Evolutionary conservation across 768 basidiomycete species (phyloP).

Genomic region (Tubosaeta brunneosetosa): DNA sequence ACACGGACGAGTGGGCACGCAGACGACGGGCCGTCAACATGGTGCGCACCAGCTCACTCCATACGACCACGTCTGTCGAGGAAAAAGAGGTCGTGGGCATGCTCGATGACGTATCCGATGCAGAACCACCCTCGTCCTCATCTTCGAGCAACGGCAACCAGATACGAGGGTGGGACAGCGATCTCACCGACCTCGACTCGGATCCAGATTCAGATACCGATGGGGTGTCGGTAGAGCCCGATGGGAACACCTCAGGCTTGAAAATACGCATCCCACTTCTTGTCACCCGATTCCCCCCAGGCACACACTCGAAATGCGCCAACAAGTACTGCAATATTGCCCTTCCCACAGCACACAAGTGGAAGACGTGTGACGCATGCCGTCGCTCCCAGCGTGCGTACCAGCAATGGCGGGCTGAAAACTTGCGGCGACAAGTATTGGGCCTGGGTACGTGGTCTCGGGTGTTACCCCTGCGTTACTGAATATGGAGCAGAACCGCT

Average conservation of each 20-base stretch:
- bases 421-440: neutral
- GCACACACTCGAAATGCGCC: constrained; percentile 25
- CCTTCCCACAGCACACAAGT: constrained; percentile 31
- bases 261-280: constrained; percentile 26
- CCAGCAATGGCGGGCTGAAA: constrained; percentile 30
- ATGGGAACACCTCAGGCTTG: neutral
- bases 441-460: constrained; percentile 6
- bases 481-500: constrained; percentile 1
- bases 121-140: neutral
- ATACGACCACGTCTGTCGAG: neutral
- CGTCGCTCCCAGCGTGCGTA: constrained; percentile 35
- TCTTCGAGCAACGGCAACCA: neutral
- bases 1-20: constrained; percentile 10
- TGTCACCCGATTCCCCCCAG: constrained; percentile 9
- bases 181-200: constrained; percentile 16
- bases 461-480: constrained; percentile 8
- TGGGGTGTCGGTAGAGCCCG: neutral
- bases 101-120: neutral
- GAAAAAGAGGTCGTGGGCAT: neutral
- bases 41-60: neutral
- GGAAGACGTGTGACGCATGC: constrained; percentile 44
- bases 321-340: constrained; percentile 32
- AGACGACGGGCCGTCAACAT: neutral
- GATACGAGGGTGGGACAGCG: constrained; percentile 22
- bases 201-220: neutral